Evolutionary conservation across 768 basidiomycete species (phyloP), one percentile per base, ranked within the genome.

Genomic region (Boletus subparvulus): DNA sequence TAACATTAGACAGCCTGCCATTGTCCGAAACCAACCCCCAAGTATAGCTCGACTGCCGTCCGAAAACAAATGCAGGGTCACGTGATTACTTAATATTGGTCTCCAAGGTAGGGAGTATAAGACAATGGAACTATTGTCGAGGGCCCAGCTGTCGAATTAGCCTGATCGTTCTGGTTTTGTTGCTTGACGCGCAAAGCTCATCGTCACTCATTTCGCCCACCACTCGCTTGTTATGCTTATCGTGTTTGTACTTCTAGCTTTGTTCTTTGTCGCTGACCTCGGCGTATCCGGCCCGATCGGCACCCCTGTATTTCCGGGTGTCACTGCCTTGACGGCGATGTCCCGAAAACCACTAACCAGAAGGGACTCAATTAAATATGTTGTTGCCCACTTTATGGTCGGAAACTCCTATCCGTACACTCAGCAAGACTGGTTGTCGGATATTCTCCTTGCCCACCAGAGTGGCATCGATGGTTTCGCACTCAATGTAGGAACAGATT

Each of bases 381-480:
- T 85, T 19, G 75, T 84, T 2, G 80, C 81, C 9, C 84, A 86
- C 61, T 77, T 80, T 60, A 85, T 86, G 76, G 78, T 73, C 32
- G 88, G 88, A 35, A 89, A 89, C 61, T 78, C 84, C 4, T 86
- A 82, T 69, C 80, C 84, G 3, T 89, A 87, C 68, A 81, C 69
- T 3, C 30, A 58, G 30, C 54, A 67, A 40, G 61, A 63, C 50
- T 80, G 81, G 68, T 69, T 79, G 49, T 80, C 73, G 56, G 78
- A 89, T 63, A 81, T 88, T 24, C 30, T 60, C 4, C 77, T 84
- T 16, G 88, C 88, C 0, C 73, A 80, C 54, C 67, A 76, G 6
- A 79, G 76, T 54, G 85, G 85, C 16, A 80, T 89, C 60, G 87
- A 88, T 57, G 87, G 77, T 1, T 88, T 88, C 68, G 86, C 86